Conservation (phyloP, 2,329 filamentous ascomycete species). For the Hypoxylon sp. region DNA sequence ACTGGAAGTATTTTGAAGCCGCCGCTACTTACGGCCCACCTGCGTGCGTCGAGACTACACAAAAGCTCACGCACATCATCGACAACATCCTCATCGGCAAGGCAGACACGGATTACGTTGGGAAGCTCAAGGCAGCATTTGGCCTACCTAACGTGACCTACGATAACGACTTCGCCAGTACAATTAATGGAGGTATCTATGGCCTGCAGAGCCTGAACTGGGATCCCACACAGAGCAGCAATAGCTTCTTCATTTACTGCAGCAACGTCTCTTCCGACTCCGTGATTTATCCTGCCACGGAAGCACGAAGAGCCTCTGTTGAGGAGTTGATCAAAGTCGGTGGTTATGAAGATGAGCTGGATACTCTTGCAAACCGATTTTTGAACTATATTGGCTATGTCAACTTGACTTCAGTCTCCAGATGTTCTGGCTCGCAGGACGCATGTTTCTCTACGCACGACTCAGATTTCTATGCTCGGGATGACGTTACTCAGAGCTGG, state of each 20-base stretch:
- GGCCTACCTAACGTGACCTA: constrained; percentile 62
- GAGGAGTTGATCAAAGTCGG: constrained; percentile 59
- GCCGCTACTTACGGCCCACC: constrained; percentile 65
- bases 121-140: constrained; percentile 61
- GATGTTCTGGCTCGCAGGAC: constrained; percentile 53
- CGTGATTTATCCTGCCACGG: constrained; percentile 61
- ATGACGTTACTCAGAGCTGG: constrained; percentile 59
- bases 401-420: constrained; percentile 50
- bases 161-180: constrained; percentile 65
- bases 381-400: constrained; percentile 69
- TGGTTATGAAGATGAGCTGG: constrained; percentile 59
- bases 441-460: constrained; percentile 58
- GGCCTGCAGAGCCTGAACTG: constrained; percentile 67
- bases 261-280: constrained; percentile 60
- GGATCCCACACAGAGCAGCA: constrained; percentile 63
- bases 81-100: constrained; percentile 66
- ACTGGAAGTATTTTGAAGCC: constrained; percentile 74
- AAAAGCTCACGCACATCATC: constrained; percentile 67
- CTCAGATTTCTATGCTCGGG: constrained; percentile 54
- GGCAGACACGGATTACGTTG: constrained; percentile 59
- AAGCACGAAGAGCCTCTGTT: constrained; percentile 55
- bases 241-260: constrained; percentile 65
- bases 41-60: constrained; percentile 75
- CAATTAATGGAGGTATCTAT: constrained; percentile 60
- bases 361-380: constrained; percentile 60